Base-by-base conservation (phyloP, 768 basidiomycete genomes). In the Arthromyces matolae region DNA sequence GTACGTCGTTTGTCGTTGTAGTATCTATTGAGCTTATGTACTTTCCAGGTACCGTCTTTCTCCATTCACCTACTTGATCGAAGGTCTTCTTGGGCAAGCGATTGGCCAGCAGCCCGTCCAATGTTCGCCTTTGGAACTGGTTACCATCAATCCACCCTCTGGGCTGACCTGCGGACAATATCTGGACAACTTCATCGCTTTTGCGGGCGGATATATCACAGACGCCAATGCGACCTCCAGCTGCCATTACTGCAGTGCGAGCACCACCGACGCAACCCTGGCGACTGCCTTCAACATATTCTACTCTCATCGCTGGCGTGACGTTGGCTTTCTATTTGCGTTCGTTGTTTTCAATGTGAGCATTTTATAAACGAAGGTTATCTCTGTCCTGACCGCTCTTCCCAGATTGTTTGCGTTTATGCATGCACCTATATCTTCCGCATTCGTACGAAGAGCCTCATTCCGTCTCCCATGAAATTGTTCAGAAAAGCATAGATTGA, bases 121-220 rank as follows among this genome's bases (percentile, higher is more conserved):
- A 7, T 92, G 91, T 61, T 60, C 81, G 0, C n/a, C 61, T 0
- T 61, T 70, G 42, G 91, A 93, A 61, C 68, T 78, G 16, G 76
- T n/a, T n/a, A n/a, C n/a, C n/a, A n/a, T n/a, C n/a, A n/a, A n/a
- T n/a, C n/a, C n/a, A n/a, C n/a, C n/a, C 80, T 4, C 67, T 67
- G 0, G 81, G 1, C 65, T 75, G 50, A 78, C 72, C 1, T 89
- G 88, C 56, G 61, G 59, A 4, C 32, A 62, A 3, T 88, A 76
- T 61, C 55, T 84, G 51, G 35, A 58, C 13, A 46, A 65, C 1
- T 89, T 74, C 61, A 81, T 85, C 13, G 40, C 61, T 0, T 45
- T 47, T 3, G 61, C 68, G 3, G 79, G 84, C 0, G 85, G 84
- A 2, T 83, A 81, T 58, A 58, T 88, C 20, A 70, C 68, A 49